Percentiles rank a stretch among this genome's conserved stretches.
Evolutionary conservation across 1,139 yeast genomes (phyloP).

Genomic region (Saccharomyces hybrid): DNA sequence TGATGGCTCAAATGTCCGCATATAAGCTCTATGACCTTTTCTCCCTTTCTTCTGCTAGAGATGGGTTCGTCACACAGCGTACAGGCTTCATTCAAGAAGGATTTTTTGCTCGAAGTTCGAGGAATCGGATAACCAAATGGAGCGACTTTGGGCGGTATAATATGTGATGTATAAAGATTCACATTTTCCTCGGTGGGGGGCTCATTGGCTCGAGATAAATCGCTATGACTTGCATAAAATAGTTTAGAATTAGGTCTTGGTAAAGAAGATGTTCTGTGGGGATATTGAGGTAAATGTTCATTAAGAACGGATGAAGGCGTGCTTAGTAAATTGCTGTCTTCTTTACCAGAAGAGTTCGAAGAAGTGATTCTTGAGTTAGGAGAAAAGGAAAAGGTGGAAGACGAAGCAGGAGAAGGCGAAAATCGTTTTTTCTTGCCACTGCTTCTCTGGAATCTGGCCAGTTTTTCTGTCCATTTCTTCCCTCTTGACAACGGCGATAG

Average conservation of each 20-base stretch:
- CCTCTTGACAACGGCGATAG: conserved; percentile 15
- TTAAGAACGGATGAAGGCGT: conserved; percentile 6
- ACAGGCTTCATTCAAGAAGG: conserved; percentile 26
- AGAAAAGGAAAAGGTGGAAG: conserved; percentile 6
- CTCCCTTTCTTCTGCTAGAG: conserved; percentile 26
- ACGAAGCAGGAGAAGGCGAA: conserved; percentile 7
- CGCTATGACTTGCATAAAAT: neutral
- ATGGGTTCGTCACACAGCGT: conserved; percentile 30
- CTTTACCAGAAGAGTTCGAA: neutral
- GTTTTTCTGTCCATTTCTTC: conserved; percentile 20
- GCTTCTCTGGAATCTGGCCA: conserved; percentile 14
- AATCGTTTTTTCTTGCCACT: conserved; percentile 12
- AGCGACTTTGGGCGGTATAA: conserved; percentile 9
- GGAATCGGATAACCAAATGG: conserved; percentile 14
- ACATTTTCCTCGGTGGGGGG: neutral
- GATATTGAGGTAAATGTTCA: conserved; percentile 5
- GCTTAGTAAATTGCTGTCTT: neutral
- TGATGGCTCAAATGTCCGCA: conserved; percentile 31
- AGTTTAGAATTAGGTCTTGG: conserved; percentile 17
- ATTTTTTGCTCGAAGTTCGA: conserved; percentile 17
- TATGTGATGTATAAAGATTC: neutral
- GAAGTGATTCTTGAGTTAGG: neutral
- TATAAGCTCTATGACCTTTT: conserved; percentile 27
- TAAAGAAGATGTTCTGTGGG: conserved; percentile 19
- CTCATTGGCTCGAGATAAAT: neutral